Percentiles rank a stretch among this genome's conserved stretches.
These are phyloP conservation scores for Sporobolomyces pararoseus DNA, from an alignment of 768 basidiomycete genomes.

Conservation along the genomic window DNA sequence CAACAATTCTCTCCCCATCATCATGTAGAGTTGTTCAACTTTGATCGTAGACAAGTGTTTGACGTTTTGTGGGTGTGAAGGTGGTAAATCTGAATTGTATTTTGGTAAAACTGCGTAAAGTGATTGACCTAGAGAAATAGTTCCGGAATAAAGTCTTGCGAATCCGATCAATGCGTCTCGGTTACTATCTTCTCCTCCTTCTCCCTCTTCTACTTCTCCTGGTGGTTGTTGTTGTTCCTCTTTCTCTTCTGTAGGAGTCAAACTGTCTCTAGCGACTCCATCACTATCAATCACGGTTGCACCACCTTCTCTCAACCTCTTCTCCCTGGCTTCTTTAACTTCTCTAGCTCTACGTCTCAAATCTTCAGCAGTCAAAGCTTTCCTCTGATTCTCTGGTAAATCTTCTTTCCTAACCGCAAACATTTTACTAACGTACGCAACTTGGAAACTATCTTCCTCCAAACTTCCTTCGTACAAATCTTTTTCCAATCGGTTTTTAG, in stretches of 20 bases:
- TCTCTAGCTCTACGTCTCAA: conserved; percentile 56
- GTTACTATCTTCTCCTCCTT: conserved; percentile 14
- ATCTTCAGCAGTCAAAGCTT: conserved; percentile 72
- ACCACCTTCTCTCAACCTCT: conserved; percentile 39
- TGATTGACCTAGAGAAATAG: conserved; percentile 61
- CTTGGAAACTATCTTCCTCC: conserved; percentile 59
- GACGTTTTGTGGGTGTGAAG: conserved; percentile 65
- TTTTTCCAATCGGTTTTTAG: conserved; percentile 74
- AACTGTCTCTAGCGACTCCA: conserved; percentile 15
- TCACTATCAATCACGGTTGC: conserved; percentile 34
- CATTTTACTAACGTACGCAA: conserved; percentile 97
- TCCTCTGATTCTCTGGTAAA: conserved; percentile 80
- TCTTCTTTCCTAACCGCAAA: conserved; percentile 79
- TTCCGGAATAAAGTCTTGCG: conserved; percentile 87
- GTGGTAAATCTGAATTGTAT: conserved; percentile 63
- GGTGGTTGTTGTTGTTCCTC: neutral
- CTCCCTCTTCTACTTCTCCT: conserved; percentile 22
- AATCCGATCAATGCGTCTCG: conserved; percentile 81
- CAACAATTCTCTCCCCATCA: conserved; percentile 97
- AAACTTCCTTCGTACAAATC: conserved; percentile 73
- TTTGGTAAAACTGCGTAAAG: conserved; percentile 81
- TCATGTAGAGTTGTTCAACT: conserved; percentile 79
- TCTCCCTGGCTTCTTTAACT: conserved; percentile 53
- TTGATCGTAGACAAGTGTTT: conserved; percentile 60
- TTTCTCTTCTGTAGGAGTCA: conserved; percentile 25